These are phyloP conservation scores for Dendrobium huoshanense DNA, from an alignment of 106 monocot species.

Conservation along the genomic window DNA sequence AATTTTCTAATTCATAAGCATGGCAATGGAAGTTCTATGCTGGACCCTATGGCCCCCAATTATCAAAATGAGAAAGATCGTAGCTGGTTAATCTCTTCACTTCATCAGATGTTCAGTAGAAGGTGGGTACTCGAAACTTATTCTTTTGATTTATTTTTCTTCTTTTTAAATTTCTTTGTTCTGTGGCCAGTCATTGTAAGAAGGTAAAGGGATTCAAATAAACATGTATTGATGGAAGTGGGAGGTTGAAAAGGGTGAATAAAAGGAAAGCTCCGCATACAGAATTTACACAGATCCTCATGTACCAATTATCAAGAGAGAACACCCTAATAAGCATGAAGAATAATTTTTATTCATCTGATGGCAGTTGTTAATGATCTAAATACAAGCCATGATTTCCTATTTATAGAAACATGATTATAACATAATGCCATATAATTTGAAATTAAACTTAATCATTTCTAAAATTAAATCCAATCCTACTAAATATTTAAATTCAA, in stretches of 20 bases:
- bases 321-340: too few species aligned
- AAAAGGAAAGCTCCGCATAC: too few species aligned
- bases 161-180: neutral
- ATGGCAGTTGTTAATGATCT: neutral
- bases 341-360: too few species aligned
- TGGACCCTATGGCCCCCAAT: constrained; percentile 21
- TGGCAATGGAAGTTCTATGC: constrained; percentile 16
- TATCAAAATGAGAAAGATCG: constrained; percentile 58
- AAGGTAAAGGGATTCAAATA: too few species aligned
- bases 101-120: constrained; percentile 87
- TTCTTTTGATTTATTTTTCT: neutral
- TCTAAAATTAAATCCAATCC: neutral
- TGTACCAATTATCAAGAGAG: too few species aligned
- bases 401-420: neutral
- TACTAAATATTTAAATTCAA: neutral
- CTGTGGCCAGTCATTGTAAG: too few species aligned
- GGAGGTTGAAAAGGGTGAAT: too few species aligned
- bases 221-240: too few species aligned
- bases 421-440: neutral
- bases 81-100: constrained; percentile 78
- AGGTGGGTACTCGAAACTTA: constrained; percentile 24
- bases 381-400: neutral
- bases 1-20: constrained; percentile 67
- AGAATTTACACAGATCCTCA: too few species aligned
- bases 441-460: neutral